Conservation (phyloP, 106 monocot genomes). For the Ottelia alismoides region DNA sequence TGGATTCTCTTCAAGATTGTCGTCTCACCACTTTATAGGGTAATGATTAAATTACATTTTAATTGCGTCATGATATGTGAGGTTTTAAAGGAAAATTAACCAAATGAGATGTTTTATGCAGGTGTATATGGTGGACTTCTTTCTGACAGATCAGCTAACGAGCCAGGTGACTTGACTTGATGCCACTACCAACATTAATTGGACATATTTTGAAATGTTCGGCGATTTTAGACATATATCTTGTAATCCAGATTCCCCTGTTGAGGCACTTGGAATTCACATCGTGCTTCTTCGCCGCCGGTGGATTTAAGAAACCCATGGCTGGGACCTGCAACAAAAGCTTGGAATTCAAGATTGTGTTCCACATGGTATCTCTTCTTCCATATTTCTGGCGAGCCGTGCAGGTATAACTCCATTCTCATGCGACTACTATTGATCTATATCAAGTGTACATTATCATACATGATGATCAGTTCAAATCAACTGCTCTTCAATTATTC, state of each 20-base stretch:
- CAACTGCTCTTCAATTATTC: too few species aligned
- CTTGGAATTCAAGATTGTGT: constrained; percentile 50
- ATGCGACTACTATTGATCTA: not conserved
- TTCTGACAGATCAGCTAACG: constrained; percentile 97
- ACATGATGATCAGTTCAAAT: too few species aligned
- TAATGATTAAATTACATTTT: too few species aligned
- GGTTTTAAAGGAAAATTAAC: too few species aligned
- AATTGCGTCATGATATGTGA: too few species aligned
- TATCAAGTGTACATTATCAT: not conserved
- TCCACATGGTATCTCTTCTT: constrained; percentile 78
- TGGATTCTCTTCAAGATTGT: constrained; percentile 74
- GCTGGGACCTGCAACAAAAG: constrained; percentile 55
- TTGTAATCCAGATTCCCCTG: constrained; percentile 52
- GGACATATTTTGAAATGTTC: not conserved
- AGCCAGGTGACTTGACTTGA: constrained; percentile 88
- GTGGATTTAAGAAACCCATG: constrained; percentile 28
- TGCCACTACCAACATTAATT: too few species aligned
- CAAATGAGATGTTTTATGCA: too few species aligned
- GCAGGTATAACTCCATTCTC: constrained; percentile 40
- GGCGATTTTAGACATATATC: too few species aligned
- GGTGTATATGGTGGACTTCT: constrained; percentile 89
- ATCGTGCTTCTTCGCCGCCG: constrained; percentile 72
- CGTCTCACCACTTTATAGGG: constrained; percentile 79
- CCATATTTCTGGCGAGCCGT: constrained; percentile 96
- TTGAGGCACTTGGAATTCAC: constrained; percentile 89